Conservation (phyloP, 1,139 yeast species). For the Blastobotrys malaysiensis region DNA sequence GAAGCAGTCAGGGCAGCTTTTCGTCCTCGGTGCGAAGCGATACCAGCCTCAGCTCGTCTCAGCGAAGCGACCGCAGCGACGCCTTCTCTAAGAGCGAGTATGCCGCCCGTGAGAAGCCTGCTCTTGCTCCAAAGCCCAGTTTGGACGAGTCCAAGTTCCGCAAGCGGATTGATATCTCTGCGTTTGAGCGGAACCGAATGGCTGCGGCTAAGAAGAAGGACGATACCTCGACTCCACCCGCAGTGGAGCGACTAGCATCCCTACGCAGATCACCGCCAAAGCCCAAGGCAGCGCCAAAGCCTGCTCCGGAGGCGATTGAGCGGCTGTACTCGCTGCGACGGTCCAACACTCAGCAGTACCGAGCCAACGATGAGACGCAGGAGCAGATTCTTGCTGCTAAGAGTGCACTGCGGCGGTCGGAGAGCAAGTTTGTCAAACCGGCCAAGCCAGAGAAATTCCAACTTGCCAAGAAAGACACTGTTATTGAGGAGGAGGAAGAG, state of each 20-base stretch:
- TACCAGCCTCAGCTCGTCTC: neutral
- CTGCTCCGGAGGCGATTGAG: slow-evolving; percentile 22
- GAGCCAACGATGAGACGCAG: slow-evolving; percentile 24
- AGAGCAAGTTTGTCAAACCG: slow-evolving; percentile 7
- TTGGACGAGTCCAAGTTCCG: neutral
- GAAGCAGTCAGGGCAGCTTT: neutral
- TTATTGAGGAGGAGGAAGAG: slow-evolving; percentile 10
- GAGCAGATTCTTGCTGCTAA: slow-evolving; percentile 21
- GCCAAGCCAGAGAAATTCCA: slow-evolving; percentile 5
- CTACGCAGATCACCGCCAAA: slow-evolving; percentile 11
- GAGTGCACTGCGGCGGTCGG: slow-evolving; percentile 19
- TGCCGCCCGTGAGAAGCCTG: neutral
- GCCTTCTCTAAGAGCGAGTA: neutral
- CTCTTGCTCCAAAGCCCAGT: neutral
- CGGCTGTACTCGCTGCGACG: slow-evolving; percentile 22
- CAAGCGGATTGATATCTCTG: neutral
- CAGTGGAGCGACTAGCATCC: slow-evolving; percentile 8
- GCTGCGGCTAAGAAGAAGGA: neutral
- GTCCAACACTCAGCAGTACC: slow-evolving; percentile 22
- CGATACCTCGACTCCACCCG: slow-evolving; percentile 9
- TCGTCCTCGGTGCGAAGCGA: neutral
- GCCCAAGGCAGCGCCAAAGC: slow-evolving; percentile 3
- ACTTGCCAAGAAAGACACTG: neutral
- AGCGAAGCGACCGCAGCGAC: neutral
- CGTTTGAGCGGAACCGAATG: neutral